Evolutionary conservation across 2,329 filamentous ascomycete species (phyloP), one percentile per base, ranked within the genome.

Genomic region (Scedosporium apiospermum): DNA sequence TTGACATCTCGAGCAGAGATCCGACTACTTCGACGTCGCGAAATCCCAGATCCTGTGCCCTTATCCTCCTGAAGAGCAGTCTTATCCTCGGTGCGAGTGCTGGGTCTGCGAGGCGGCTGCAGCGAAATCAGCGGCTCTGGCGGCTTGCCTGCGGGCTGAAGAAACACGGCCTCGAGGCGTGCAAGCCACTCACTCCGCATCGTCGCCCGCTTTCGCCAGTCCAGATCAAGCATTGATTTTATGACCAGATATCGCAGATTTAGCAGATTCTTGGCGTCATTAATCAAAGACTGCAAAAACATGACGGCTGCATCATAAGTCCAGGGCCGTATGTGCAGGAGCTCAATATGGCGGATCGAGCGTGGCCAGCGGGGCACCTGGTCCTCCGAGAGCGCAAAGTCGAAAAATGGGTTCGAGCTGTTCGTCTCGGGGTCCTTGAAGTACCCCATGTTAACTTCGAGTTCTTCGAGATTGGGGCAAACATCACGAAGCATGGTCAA

Each of bases 131-230:
- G 27, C 62, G 63, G 67, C 34, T 62, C 67, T 1, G 83, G 83
- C 3, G 78, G 71, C 21, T 74, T 66, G 12, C n/a, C n/a, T 16
- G 72, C 73, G 2, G 72, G 75, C 16, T 84, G 78, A 58, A 86
- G 79, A 68, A 91, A 93, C 2, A 91, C 81, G 12, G 78, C 80
- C 62, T 86, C 82, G 60, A 97, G 77, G 65, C 81, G 86, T n/a
- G 82, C 79, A 59, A 86, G 86, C 90, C 92, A 96, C 66, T 85
- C 83, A 66, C 88, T 85, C 46, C 93, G 84, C 69, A 97, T 88
- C n/a, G 82, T 82, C 18, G 89, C 89, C 51, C 93, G 85, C 70
- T 91, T 85, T 65, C 91, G 87, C 90, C 92, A 96, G 10, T 89
- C 87, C 57, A 86, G 83, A 69, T 93, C 86, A 58, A 97, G 78